phyloP scores from a whole-genome alignment of 345 rosid genomes.

The Cardamine resedifolia region DNA sequence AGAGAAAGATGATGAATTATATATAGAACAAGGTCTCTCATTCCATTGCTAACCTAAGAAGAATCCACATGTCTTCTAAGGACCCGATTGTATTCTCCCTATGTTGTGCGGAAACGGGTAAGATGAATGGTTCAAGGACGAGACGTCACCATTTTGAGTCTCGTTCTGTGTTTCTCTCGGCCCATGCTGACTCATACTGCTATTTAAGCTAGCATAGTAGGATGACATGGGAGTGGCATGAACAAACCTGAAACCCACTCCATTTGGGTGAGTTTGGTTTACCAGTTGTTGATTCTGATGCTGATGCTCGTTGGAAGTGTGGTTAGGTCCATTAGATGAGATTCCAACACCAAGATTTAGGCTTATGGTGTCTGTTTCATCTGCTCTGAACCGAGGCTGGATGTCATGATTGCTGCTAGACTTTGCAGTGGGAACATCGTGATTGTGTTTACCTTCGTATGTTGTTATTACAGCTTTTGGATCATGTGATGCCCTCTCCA shows the following conservation, averaged over 20 bases:
- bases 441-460: constrained; percentile 97
- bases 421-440: constrained; percentile 84
- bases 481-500: constrained; percentile 99
- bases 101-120: constrained; percentile 68
- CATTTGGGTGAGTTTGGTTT: constrained; percentile 46
- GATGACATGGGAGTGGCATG: constrained; percentile 50
- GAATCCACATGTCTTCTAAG: constrained; percentile 40
- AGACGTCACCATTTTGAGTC: constrained; percentile 47
- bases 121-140: constrained; percentile 58
- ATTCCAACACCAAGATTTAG: constrained; percentile 96
- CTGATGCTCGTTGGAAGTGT: constrained; percentile 49
- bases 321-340: constrained; percentile 49
- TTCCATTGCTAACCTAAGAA: constrained; percentile 29
- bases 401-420: constrained; percentile 61
- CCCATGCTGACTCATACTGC: constrained; percentile 54
- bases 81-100: constrained; percentile 82
- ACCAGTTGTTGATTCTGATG: constrained; percentile 46
- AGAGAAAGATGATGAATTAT: constrained; percentile 15
- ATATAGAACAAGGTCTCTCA: constrained; percentile 19
- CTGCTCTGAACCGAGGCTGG: constrained; percentile 50
- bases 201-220: constrained; percentile 57
- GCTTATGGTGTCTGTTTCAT: constrained; percentile 69
- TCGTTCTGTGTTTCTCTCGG: constrained; percentile 54
- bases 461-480: constrained; percentile 98
- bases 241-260: constrained; percentile 52